Base-by-base conservation (phyloP, 768 basidiomycete genomes). In the Lactifluus piperatus region DNA sequence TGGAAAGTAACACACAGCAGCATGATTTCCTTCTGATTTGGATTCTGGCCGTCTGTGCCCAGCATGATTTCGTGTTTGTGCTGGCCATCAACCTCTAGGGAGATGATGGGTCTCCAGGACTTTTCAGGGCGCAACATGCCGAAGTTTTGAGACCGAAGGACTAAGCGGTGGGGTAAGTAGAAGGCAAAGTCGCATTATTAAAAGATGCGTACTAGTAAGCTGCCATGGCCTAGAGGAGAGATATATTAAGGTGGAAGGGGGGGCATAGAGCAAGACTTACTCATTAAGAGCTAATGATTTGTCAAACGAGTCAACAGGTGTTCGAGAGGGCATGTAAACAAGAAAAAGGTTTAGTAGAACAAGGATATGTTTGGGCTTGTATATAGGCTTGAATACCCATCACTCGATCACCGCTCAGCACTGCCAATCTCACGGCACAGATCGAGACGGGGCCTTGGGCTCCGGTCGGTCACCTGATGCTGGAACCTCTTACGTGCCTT, bases 11-110 rank as follows among this genome's bases (percentile, higher is more conserved):
- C 83, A 54, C 67, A 87, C 86, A 86, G 73, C 27, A 67, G 63
- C 57, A 83, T 78, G 0, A 68, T 70, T 1, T 77, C 73, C 61
- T 81, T 84, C 49, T 81, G 71, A 65, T 88, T 88, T 0, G 84
- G 79, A 57, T 83, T 85, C 66, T 87, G 85, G 0, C 87, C 87
- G 56, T 89, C 85, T 20, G 73, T 73, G 0, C 86, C 87, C 2
- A 89, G 78, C 22, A 74, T 69, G 9, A 80, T 73, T 65, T 88
- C 86, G 57, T 81, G 76, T 5, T 51, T 57, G n/a, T 77, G 71
- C 27, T 79, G 76, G 5, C 78, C 75, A 56, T 80, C 81, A 11
- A 84, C 71, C 20, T 79, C 77, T 4, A 88, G 67, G 0, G 78
- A 75, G 51, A 89, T 72, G 39, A 88, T 81, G 1, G 87, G 85